phyloP scores from a whole-genome alignment of 371 early-diverging fungal genomes.

The Encephalitozoon romaleae region DNA sequence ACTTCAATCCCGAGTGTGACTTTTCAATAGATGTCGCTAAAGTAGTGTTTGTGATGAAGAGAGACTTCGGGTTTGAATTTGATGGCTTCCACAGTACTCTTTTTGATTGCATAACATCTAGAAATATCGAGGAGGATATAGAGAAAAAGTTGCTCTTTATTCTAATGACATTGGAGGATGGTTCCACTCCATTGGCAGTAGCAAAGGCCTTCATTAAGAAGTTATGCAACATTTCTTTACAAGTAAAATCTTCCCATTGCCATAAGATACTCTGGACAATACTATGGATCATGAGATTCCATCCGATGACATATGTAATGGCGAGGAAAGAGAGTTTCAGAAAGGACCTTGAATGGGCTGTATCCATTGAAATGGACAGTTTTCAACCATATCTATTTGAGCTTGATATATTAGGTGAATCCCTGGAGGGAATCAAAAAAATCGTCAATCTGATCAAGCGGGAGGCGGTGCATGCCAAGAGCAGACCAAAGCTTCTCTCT shows the following conservation, averaged over 20 bases:
- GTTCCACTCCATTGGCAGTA: not conserved
- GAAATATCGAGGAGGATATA: not conserved
- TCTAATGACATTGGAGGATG: constrained; percentile 1
- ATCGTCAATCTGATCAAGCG: not conserved
- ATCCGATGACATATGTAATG: constrained; percentile 22
- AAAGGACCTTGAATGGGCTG: not conserved
- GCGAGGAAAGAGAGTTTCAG: not conserved
- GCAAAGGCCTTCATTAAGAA: not conserved
- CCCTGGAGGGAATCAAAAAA: not conserved
- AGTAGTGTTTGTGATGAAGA: constrained; percentile 7
- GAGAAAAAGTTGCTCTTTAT: constrained; percentile 31
- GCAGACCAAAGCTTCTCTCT: not conserved
- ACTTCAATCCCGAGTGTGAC: not conserved
- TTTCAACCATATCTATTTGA: constrained; percentile 8
- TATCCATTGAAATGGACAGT: not conserved
- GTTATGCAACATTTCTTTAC: not conserved
- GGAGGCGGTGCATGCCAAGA: not conserved
- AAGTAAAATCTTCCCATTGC: not conserved
- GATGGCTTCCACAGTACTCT: constrained; percentile 8
- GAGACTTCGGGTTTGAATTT: constrained; percentile 22
- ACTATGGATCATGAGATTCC: constrained; percentile 30
- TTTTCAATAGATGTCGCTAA: not conserved
- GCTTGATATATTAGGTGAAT: constrained; percentile 7
- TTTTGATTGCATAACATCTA: not conserved
- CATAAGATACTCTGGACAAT: constrained; percentile 17